Evolutionary conservation across 192 early-diverging fungal species (phyloP).

Genomic region (Mortierella claussenii): DNA sequence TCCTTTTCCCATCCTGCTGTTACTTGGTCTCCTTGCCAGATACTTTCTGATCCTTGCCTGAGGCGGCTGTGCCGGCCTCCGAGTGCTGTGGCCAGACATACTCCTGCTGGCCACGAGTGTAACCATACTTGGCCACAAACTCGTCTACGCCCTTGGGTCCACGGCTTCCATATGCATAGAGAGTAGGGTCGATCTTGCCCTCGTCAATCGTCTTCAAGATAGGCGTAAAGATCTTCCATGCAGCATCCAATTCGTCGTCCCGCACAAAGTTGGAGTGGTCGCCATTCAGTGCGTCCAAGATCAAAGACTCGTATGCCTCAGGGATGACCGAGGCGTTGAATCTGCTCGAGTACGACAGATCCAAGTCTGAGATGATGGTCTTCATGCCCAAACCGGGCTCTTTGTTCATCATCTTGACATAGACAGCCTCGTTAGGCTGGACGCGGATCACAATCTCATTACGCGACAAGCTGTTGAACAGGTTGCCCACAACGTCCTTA

Average conservation of each 20-base stretch:
- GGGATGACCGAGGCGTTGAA: conserved; percentile 93
- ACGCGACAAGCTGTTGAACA: conserved; percentile 81
- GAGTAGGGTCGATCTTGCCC: conserved; percentile 59
- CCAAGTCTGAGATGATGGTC: conserved; percentile 90
- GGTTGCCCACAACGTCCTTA: conserved; percentile 86
- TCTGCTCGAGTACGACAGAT: conserved; percentile 91
- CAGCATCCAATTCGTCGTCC: conserved; percentile 91
- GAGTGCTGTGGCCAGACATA: conserved; percentile 62
- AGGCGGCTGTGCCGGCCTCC: conserved; percentile 17
- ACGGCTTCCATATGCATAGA: conserved; percentile 85
- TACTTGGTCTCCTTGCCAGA: not conserved
- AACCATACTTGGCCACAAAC: conserved; percentile 75
- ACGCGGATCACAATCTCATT: conserved; percentile 98
- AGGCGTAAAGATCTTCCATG: conserved; percentile 99
- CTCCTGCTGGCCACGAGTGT: conserved; percentile 45
- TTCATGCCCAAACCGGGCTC: conserved; percentile 88
- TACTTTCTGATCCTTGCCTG: conserved; percentile 35
- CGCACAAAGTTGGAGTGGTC: conserved; percentile 98
- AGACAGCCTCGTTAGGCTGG: conserved; percentile 94
- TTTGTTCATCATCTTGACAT: conserved; percentile 98
- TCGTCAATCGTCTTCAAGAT: conserved; percentile 85
- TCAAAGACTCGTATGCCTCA: conserved; percentile 97
- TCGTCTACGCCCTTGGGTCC: conserved; percentile 83
- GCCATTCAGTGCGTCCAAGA: conserved; percentile 90
- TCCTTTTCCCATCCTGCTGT: no score